phyloP scores from a whole-genome alignment of 1,284 basidiomycete species.

The Kwoniella shivajii region DNA sequence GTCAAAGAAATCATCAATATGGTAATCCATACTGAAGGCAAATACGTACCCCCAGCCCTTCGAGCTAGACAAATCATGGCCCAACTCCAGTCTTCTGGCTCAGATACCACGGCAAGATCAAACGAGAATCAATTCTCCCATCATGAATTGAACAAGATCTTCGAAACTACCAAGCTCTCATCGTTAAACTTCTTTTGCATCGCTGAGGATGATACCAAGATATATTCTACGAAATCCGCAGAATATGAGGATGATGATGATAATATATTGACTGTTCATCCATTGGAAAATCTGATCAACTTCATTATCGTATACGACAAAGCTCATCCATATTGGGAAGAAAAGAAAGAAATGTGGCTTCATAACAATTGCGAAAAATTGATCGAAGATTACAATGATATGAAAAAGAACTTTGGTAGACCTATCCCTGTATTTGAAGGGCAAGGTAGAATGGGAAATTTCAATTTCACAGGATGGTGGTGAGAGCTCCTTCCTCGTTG shows the following conservation, averaged over 20 bases:
- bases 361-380: constrained; percentile 24
- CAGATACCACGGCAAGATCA: too few relatives aligned
- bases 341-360: constrained; percentile 21
- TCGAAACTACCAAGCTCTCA: background rate
- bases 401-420: constrained; percentile 26
- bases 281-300: constrained; percentile 21
- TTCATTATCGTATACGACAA: constrained; percentile 22
- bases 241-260: too few relatives aligned
- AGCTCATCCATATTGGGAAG: constrained; percentile 29
- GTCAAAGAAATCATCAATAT: too few relatives aligned
- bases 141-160: background rate
- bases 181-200: too few relatives aligned
- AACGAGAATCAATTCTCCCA: background rate
- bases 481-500: too few relatives aligned
- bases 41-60: too few relatives aligned
- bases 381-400: constrained; percentile 20
- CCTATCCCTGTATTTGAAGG: constrained; percentile 24
- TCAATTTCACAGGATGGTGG: background rate
- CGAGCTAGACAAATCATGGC: too few relatives aligned
- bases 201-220: too few relatives aligned
- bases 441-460: background rate
- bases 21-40: too few relatives aligned
- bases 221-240: too few relatives aligned
- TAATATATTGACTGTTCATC: too few relatives aligned
- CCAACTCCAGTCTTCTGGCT: too few relatives aligned